Evolutionary conservation across 306 rosid genomes (phyloP).

Genomic region (Lagenaria siceraria): DNA sequence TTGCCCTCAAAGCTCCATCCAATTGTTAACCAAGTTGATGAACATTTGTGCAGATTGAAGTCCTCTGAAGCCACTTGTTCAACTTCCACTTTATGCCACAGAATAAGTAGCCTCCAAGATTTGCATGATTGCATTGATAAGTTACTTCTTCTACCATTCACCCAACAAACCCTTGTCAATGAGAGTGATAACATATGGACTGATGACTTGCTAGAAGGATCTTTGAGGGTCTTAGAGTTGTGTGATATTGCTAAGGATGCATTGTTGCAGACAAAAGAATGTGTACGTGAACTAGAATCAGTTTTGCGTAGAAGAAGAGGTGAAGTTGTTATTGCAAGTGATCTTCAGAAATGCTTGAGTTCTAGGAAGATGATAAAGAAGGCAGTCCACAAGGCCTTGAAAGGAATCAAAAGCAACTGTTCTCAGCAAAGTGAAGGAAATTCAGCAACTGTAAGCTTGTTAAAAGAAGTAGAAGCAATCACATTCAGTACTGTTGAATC

Average conservation of each 20-base stretch:
- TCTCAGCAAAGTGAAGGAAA: background rate
- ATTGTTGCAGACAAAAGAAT: conserved; percentile 12
- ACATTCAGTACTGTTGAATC: conserved; percentile 6
- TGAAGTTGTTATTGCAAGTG: conserved; percentile 4
- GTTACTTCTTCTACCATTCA: conserved; percentile 14
- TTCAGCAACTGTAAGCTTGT: background rate
- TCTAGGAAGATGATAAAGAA: conserved; percentile 14
- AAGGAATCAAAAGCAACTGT: conserved; percentile 4
- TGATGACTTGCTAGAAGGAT: conserved; percentile 17
- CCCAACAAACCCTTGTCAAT: conserved; percentile 9
- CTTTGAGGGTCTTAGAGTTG: conserved; percentile 16
- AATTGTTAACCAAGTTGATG: conserved; percentile 9
- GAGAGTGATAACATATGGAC: conserved; percentile 7
- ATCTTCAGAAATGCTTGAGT: conserved; percentile 7
- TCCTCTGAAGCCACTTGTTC: background rate
- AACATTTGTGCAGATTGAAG: conserved; percentile 13
- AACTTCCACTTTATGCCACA: conserved; percentile 8
- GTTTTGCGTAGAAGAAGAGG: conserved; percentile 13
- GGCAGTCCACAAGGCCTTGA: conserved; percentile 13
- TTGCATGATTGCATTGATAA: conserved; percentile 13
- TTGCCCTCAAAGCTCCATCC: conserved; percentile 8
- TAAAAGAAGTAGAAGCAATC: conserved; percentile 16
- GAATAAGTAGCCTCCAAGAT: conserved; percentile 15
- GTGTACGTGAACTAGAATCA: conserved; percentile 7
- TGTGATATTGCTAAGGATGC: conserved; percentile 19